Evolutionary conservation across 1,139 yeast genomes (phyloP).

Genomic region (Meyerozyma sp.): DNA sequence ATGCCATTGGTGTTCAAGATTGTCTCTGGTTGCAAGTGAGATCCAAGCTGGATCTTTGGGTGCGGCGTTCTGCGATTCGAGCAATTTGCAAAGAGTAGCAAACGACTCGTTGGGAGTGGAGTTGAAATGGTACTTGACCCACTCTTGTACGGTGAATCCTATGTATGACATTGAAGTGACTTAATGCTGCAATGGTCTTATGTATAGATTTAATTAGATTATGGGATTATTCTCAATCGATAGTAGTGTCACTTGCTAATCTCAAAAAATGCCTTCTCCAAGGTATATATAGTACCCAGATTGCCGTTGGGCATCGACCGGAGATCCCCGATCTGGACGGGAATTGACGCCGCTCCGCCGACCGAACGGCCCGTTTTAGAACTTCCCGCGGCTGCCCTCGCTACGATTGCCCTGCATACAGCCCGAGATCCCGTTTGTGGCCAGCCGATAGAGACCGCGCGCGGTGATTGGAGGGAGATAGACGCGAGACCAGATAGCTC

Average conservation of each 20-base stretch:
- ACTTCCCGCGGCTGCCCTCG: not conserved
- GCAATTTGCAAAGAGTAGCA: constrained; percentile 40
- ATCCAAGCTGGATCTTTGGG: constrained; percentile 87
- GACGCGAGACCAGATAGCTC: not conserved
- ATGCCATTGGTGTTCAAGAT: constrained; percentile 72
- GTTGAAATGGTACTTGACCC: constrained; percentile 64
- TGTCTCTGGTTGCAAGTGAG: constrained; percentile 57
- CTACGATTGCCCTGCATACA: not conserved
- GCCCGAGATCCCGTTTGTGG: not conserved
- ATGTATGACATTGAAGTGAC: constrained; percentile 11
- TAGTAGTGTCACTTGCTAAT: too few species aligned
- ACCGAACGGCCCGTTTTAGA: not conserved
- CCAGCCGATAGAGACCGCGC: not conserved
- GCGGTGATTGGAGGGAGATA: not conserved
- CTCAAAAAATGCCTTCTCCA: not conserved
- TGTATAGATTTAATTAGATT: not conserved
- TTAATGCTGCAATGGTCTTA: not conserved
- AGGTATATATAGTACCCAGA: not conserved
- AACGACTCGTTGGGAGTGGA: constrained; percentile 63
- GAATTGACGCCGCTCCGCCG: not conserved
- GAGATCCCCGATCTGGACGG: not conserved
- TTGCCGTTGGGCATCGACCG: not conserved
- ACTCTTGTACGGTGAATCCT: constrained; percentile 49
- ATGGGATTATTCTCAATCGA: not conserved
- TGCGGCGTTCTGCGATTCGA: constrained; percentile 40